Evolutionary conservation across 352 stramenopile genomes (phyloP).

Genomic region (Chloridella minuta): DNA sequence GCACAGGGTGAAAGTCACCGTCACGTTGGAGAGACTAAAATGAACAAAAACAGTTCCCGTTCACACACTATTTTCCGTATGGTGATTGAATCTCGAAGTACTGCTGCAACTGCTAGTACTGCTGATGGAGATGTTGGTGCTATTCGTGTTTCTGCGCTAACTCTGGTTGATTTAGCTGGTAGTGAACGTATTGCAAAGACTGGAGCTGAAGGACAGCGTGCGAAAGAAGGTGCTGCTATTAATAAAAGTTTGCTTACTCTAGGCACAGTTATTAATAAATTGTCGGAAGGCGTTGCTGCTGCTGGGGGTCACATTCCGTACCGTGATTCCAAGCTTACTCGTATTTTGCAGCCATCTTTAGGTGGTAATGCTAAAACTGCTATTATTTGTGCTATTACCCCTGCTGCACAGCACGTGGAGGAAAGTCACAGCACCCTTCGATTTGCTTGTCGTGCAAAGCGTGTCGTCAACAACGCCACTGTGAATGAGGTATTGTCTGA

Average conservation of each 20-base stretch:
- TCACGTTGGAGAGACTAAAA: constrained; percentile 65
- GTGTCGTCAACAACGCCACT: constrained; percentile 64
- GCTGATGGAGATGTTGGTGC: neutral
- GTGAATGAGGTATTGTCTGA: constrained; percentile 56
- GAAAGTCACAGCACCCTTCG: constrained; percentile 60
- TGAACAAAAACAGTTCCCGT: constrained; percentile 39
- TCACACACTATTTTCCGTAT: constrained; percentile 52
- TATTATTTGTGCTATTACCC: constrained; percentile 58
- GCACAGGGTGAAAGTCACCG: constrained; percentile 35
- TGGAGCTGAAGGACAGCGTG: constrained; percentile 22
- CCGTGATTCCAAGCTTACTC: constrained; percentile 65
- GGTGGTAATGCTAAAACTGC: constrained; percentile 60
- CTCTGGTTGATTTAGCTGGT: constrained; percentile 29
- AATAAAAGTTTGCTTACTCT: constrained; percentile 64
- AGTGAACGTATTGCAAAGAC: constrained; percentile 31
- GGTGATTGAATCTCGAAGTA: too few species aligned
- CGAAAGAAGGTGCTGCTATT: constrained; percentile 26
- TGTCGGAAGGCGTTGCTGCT: constrained; percentile 31
- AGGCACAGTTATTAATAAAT: constrained; percentile 62
- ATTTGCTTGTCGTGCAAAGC: constrained; percentile 56
- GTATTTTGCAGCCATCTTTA: constrained; percentile 56
- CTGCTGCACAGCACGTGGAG: constrained; percentile 21
- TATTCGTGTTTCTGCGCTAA: constrained; percentile 12
- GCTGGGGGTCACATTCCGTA: constrained; percentile 42
- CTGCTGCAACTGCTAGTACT: too few species aligned